Evolutionary conservation across 768 basidiomycete genomes (phyloP).

Genomic region (Pleurotus tuber-regium): DNA sequence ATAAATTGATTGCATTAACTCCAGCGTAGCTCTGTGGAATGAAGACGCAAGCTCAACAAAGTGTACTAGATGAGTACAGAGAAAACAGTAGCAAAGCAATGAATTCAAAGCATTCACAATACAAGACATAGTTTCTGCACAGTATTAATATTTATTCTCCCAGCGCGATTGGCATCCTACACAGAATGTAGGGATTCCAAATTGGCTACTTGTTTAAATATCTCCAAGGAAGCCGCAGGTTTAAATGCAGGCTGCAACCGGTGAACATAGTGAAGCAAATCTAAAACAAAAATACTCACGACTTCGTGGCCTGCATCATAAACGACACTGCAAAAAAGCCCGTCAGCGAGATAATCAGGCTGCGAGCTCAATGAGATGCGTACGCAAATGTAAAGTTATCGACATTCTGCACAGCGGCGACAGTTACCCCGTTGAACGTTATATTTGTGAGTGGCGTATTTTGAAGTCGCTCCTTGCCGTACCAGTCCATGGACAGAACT

Average conservation of each 20-base stretch:
- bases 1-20: no score
- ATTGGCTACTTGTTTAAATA: slow-evolving; percentile 54
- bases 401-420: slow-evolving; percentile 62
- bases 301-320: slow-evolving; percentile 62
- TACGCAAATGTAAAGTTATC: slow-evolving; percentile 69
- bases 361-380: slow-evolving; percentile 20
- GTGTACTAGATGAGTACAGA: no score
- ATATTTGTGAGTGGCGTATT: slow-evolving; percentile 47
- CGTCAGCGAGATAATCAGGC: not conserved
- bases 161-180: slow-evolving; percentile 10
- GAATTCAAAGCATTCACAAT: no score
- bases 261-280: not conserved
- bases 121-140: no score
- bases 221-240: slow-evolving; percentile 53
- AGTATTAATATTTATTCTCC: no score
- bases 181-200: slow-evolving; percentile 55
- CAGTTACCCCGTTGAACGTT: slow-evolving; percentile 48
- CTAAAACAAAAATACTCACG: slow-evolving; percentile 32
- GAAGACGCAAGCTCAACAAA: no score
- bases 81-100: no score
- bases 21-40: no score
- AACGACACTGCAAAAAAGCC: slow-evolving; percentile 42
- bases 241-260: slow-evolving; percentile 55
- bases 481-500: slow-evolving; percentile 44
- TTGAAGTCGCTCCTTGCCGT: slow-evolving; percentile 37